phyloP scores from a whole-genome alignment of 371 early-diverging fungal genomes.

The Mucor saturninus region DNA sequence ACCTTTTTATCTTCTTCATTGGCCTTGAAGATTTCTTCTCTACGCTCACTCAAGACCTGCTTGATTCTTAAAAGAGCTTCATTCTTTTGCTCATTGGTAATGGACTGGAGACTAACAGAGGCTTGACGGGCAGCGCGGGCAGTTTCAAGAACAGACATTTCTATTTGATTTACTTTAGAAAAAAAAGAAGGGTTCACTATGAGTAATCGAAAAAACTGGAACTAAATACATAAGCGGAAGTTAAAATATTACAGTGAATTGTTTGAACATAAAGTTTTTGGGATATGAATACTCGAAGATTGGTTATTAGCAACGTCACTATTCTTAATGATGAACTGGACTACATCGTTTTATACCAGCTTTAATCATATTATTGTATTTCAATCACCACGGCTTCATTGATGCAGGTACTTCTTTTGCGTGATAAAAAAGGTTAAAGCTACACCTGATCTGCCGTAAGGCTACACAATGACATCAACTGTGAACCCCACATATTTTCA shows the following conservation, averaged over 20 bases:
- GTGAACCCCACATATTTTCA: not conserved
- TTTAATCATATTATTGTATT: too few relatives aligned
- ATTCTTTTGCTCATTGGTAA: constrained; percentile 77
- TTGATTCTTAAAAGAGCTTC: constrained; percentile 78
- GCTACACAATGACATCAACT: constrained; percentile 14
- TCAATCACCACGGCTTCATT: not conserved
- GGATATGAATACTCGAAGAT: constrained; percentile 43
- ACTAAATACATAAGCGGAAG: too few relatives aligned
- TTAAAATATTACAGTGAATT: too few relatives aligned
- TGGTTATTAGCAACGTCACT: constrained; percentile 11
- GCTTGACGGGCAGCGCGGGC: constrained; percentile 82
- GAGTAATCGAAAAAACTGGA: too few relatives aligned
- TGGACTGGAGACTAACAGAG: constrained; percentile 80
- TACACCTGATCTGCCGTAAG: not conserved
- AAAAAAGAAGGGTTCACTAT: not conserved
- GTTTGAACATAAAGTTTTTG: too few relatives aligned
- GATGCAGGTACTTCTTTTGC: not conserved
- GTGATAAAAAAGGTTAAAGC: not conserved
- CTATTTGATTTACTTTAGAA: not conserved
- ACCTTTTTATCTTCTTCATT: constrained; percentile 86
- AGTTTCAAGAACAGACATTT: constrained; percentile 52
- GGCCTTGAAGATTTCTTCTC: constrained; percentile 76
- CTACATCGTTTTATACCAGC: constrained; percentile 33
- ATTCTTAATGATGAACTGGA: constrained; percentile 45
- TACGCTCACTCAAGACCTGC: constrained; percentile 69